Conservation (phyloP, 2,329 filamentous ascomycete genomes). For the Hortaea sp. region DNA sequence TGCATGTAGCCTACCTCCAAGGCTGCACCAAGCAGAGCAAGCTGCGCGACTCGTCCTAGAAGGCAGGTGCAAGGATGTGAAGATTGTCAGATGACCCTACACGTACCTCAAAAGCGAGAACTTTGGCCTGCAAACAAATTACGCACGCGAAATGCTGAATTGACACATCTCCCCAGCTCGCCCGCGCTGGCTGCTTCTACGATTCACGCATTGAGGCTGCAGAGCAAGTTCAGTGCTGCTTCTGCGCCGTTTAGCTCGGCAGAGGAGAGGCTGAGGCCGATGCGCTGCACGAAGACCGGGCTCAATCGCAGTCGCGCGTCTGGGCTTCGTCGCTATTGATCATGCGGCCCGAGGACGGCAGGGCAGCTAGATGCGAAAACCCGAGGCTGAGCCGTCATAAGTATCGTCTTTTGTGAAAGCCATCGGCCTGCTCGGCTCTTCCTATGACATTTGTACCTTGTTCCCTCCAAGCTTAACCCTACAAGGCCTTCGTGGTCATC, state of each 20-base stretch:
- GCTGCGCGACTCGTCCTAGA: constrained; percentile 56
- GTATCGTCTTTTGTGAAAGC: too few species aligned
- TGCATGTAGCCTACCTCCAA: constrained; percentile 72
- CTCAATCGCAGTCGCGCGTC: constrained; percentile 70
- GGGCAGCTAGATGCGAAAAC: constrained; percentile 23
- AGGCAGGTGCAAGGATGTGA: constrained; percentile 33
- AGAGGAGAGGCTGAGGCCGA: constrained; percentile 87
- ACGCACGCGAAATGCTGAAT: constrained; percentile 26
- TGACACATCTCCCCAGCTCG: constrained; percentile 61
- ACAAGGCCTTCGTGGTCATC: too few species aligned
- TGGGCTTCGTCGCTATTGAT: constrained; percentile 63
- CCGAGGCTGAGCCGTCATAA: too few species aligned
- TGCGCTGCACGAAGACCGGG: constrained; percentile 74
- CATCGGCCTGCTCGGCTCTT: too few species aligned
- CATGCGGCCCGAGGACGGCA: constrained; percentile 18
- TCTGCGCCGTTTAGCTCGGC: constrained; percentile 73
- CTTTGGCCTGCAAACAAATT: constrained; percentile 33
- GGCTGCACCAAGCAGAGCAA: constrained; percentile 52
- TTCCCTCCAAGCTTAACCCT: too few species aligned
- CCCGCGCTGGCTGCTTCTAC: constrained; percentile 85
- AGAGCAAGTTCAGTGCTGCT: constrained; percentile 85
- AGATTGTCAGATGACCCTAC: constrained; percentile 66
- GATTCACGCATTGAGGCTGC: constrained; percentile 62
- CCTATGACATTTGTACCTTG: too few species aligned
- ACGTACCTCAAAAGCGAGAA: constrained; percentile 53